Evolutionary conservation across 2,329 filamentous ascomycete species (phyloP), one percentile per base, ranked within the genome.

Genomic region (Pochonia chlamydosporia): DNA sequence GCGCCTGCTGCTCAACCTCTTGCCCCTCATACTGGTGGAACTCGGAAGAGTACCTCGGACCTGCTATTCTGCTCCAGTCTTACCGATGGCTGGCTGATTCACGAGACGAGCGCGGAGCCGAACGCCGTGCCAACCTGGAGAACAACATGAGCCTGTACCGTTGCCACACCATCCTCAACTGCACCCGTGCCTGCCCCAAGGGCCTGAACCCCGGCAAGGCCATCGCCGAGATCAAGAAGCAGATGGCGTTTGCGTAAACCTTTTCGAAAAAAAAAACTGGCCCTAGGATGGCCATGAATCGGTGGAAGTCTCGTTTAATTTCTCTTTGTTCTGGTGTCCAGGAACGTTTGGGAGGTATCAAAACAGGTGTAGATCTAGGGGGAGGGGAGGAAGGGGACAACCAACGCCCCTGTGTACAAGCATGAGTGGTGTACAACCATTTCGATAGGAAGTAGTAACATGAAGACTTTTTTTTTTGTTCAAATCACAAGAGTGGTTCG

Each of bases 1-100:
- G 93, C 78, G 92, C 92, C 60, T 99, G 93, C 84, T 99, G 93
- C 84, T 93, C 88, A 57, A 99, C 93, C 20, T 96, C 92, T 40
- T 99, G 93, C 79, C 93, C 93, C n/a, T 96, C 90, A 16, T 99
- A 99, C 80, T 99, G 93, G 93, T 99, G 93, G 93, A 99, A 99
- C 78, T 84, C 86, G 59, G 91, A 97, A 74, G 91, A 97, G 72
- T 99, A 99, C 76, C 88, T 99, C 43, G 93, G 93, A 54, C 93
- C 93, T 50, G 93, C 93, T 57, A 89, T 99, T 52, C 86, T 99
- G 45, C 83, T 99, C 57, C 93, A 99, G 75, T 96, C 90, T 8
- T 99, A 97, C 83, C 84, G 92, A 65, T 99, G 93, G 93, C 79
- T 99, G 57, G 87, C 85, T 64, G 93, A 99, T 69, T 95, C 89